A percentile compares a stretch with the other conserved stretches of the same genome.
Evolutionary conservation across 2,329 filamentous ascomycete genomes (phyloP).

Genomic region (Corinectria fuckeliana): DNA sequence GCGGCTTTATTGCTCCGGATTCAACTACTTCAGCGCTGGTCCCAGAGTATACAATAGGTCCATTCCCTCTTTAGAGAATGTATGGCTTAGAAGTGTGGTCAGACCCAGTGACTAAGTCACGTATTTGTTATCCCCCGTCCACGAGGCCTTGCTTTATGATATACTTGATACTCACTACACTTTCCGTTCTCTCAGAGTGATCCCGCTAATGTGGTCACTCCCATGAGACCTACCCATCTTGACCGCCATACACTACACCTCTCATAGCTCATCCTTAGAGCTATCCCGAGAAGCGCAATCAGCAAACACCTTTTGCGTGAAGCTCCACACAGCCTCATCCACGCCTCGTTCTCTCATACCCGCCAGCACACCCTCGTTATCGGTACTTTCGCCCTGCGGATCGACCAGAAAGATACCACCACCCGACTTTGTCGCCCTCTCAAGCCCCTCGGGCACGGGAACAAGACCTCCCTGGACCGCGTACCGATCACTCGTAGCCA

Average conservation of each 20-base stretch:
- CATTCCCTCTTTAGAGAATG: too few relatives aligned
- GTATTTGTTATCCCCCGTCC: too few relatives aligned
- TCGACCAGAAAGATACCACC: slow-evolving; percentile 7
- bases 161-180: too few relatives aligned
- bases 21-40: too few relatives aligned
- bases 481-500: background rate
- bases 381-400: background rate
- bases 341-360: background rate
- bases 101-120: too few relatives aligned
- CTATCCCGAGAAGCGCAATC: background rate
- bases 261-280: background rate
- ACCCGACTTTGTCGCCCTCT: background rate
- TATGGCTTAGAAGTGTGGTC: too few relatives aligned
- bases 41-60: too few relatives aligned
- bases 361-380: slow-evolving; percentile 7
- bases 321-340: background rate
- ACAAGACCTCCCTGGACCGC: background rate
- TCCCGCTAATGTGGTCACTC: too few relatives aligned
- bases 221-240: too few relatives aligned
- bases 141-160: too few relatives aligned
- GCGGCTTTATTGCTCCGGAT: too few relatives aligned
- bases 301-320: background rate
- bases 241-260: background rate
- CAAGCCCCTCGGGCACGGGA: background rate
- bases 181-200: background rate